Evolutionary conservation across 495 filamentous ascomycete species (phyloP).

Genomic region (Jackrogersella minutella): DNA sequence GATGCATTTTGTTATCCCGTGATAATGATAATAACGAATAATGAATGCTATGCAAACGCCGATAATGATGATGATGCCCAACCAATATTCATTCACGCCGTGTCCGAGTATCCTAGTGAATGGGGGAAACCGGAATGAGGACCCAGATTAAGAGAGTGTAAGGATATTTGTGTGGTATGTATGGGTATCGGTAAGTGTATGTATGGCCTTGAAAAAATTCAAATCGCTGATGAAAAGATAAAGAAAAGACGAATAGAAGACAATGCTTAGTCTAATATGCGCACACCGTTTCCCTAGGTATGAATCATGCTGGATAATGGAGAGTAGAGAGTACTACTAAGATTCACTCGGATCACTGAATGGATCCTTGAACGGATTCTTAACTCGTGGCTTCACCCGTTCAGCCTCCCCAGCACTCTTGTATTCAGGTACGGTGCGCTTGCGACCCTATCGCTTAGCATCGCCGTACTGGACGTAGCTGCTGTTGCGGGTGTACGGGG

Average conservation of each 20-base stretch:
- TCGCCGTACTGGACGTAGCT: constrained; percentile 38
- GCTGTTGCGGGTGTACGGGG: constrained; percentile 35
- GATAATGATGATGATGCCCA: neutral
- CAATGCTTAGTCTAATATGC: neutral
- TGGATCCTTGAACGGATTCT: constrained; percentile 29
- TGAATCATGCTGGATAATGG: neutral
- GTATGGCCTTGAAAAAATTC: constrained; percentile 6
- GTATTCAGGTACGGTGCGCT: neutral
- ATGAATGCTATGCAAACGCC: constrained; percentile 3
- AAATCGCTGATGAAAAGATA: constrained; percentile 8
- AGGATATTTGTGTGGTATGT: neutral
- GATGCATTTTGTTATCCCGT: neutral
- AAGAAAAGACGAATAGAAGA: constrained; percentile 1
- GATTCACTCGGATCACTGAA: constrained; percentile 23
- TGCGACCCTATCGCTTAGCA: constrained; percentile 23
- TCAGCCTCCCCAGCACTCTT: neutral
- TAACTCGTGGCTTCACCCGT: neutral
- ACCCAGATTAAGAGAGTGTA: constrained; percentile 1
- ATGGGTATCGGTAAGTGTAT: constrained; percentile 14
- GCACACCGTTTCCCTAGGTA: neutral
- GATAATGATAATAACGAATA: neutral
- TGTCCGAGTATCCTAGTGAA: neutral
- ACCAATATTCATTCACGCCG: neutral
- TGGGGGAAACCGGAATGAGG: neutral
- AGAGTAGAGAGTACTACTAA: neutral